Evolutionary conservation across 768 basidiomycete species (phyloP), one percentile per base, ranked within the genome.

Genomic region (Leccinum aurantiacum): DNA sequence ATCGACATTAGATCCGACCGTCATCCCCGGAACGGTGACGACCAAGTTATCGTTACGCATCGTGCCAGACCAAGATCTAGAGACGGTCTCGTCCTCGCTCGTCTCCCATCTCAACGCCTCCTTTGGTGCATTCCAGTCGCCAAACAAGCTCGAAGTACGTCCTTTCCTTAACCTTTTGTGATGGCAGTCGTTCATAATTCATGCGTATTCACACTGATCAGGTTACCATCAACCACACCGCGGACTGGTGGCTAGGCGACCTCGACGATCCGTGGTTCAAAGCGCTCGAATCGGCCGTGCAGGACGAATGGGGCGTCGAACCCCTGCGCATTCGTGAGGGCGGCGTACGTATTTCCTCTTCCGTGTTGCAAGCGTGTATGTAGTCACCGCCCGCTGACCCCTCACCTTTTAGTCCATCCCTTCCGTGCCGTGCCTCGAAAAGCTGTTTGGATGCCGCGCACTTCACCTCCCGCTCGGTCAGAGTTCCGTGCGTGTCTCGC

Each of bases 211-310:
- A n/a, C 27, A 19, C 46, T 5, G 11, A 35, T 3, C 63, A 95
- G 92, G 80, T 95, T 63, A 80, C 78, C 19, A 85, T 97, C 56
- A 85, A 90, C 47, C 90, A 93, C 60, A 88, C 84, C 2, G 95
- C 94, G 0, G 89, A 95, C 67, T 98, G 95, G 95, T 99, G 96
- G 96, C 80, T 99, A 2, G 94, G 95, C 0, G 86, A 90, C 57
- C 81, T 96, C 44, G 84, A 92, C 56, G 88, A 89, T 60, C 82
- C 82, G 4, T 97, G 91, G 86, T 96, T 95, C 78, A 83, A 86
- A 63, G 87, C 91, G 0, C 80, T 99, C 54, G 93, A 96, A 70
- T 76, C 79, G 41, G 90, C 93, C 22, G 86, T 99, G 0, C 78
- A 81, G 53, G 87, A 91, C 49, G 93, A 95, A 67, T 99, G 96